Evolutionary conservation across 306 rosid species (phyloP), one percentile per base, ranked within the genome.

Genomic region (Calophaca sinica): DNA sequence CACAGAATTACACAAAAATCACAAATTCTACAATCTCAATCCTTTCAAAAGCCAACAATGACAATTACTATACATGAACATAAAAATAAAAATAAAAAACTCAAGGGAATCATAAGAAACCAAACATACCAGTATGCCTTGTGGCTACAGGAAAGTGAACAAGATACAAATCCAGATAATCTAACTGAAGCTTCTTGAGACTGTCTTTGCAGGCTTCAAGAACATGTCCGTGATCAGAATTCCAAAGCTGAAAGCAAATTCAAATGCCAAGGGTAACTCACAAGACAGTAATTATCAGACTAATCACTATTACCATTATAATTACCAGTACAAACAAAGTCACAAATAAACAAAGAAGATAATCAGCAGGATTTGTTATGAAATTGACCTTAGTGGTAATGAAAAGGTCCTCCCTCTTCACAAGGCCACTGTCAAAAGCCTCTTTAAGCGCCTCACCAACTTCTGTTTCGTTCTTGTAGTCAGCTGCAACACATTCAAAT

Each of bases 221-320:
- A 52, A 91, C 98, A 14, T 90, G 94, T 50, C 97, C 97, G 64
- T 94, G 98, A 83, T 94, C 98, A 41, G 96, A 94, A 84, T 94
- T 94, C 98, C 98, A 91, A 65, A 94, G 96, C 97, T 91, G 89
- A 85, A 87, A 61, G 57, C 39, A 76, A 6, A 74, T 44, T 67
- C 42, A 62, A 75, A 55, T 14, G 41, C 53, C 52, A 80, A 61
- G 31, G 51, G 26, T 61, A 72, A 64, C 15, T 64, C 33, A 41
- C 39, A 3, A 73, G 32, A 36, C 4, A 45, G 60, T 82, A 63
- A 74, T 28, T 50, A 61, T 70, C 53, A 4, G 28, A 71, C 20
- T 52, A 33, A 33, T 60, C 20, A 50, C 54, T n/a, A 49, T 31
- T 39, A n/a, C 4, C 33, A 33, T 2, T 2, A 64, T 5, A 79